Evolutionary conservation across 2,329 filamentous ascomycete genomes (phyloP).

Genomic region (Trichoderma sp.): DNA sequence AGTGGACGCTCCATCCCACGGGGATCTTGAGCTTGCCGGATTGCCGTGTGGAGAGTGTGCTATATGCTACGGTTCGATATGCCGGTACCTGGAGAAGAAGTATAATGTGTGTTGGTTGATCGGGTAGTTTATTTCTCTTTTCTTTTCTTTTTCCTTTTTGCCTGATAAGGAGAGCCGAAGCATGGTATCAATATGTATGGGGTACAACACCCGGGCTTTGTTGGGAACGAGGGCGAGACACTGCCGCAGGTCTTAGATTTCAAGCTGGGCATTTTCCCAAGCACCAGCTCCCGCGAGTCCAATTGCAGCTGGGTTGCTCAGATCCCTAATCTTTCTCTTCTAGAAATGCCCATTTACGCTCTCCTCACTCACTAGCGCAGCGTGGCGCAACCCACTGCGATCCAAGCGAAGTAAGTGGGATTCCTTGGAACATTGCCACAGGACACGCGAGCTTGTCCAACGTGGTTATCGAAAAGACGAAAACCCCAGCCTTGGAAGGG

Average conservation of each 20-base stretch:
- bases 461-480: slow-evolving; percentile 1
- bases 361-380: background rate
- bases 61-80: background rate
- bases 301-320: background rate
- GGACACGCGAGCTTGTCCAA: slow-evolving; percentile 17
- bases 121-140: background rate
- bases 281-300: background rate
- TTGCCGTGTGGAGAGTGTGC: slow-evolving; percentile 9
- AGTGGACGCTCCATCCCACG: background rate
- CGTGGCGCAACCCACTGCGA: background rate
- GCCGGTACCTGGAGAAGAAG: background rate
- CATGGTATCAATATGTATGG: background rate
- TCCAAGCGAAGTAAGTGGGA: background rate
- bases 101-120: background rate
- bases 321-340: background rate
- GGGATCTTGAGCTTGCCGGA: slow-evolving; percentile 2
- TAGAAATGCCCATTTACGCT: background rate
- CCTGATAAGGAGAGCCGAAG: background rate
- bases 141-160: background rate
- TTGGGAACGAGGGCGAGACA: background rate
- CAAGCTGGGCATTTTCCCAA: background rate
- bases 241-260: background rate
- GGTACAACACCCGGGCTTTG: background rate
- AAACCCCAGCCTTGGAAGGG: background rate
- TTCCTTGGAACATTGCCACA: background rate